Evolutionary conservation across 306 rosid species (phyloP).

Genomic region (Cucurbita pepo): DNA sequence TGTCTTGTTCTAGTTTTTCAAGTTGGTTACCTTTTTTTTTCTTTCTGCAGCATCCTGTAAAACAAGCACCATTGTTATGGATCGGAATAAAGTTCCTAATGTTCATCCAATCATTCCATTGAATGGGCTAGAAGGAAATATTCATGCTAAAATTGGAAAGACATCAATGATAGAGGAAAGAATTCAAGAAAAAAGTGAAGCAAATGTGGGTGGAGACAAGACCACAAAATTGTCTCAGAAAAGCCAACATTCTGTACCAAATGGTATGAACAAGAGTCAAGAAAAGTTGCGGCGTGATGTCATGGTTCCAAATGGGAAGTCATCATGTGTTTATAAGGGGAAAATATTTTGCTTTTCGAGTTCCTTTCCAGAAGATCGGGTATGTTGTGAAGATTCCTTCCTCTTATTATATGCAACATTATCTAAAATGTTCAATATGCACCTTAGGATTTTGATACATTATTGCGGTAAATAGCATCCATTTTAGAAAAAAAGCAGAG

Average conservation of each 20-base stretch:
- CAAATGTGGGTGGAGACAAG: constrained; percentile 18
- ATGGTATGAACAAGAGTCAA: constrained; percentile 15
- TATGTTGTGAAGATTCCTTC: constrained; percentile 21
- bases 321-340: constrained; percentile 45
- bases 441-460: constrained; percentile 1
- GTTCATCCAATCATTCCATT: constrained; percentile 26
- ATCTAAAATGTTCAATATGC: neutral
- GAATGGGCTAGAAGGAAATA: constrained; percentile 12
- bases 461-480: neutral
- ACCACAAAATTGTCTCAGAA: constrained; percentile 15
- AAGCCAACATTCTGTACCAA: constrained; percentile 24
- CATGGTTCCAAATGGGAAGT: constrained; percentile 26
- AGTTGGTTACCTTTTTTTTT: constrained; percentile 6
- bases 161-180: constrained; percentile 22
- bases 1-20: constrained; percentile 8
- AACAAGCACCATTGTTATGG: constrained; percentile 16
- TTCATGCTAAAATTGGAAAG: constrained; percentile 23
- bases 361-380: constrained; percentile 71
- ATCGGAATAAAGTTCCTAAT: constrained; percentile 30
- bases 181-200: constrained; percentile 25
- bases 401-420: neutral
- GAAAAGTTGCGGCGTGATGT: constrained; percentile 23
- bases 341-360: constrained; percentile 53
- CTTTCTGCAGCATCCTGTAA: constrained; percentile 23
- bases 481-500: neutral